A percentile compares a stretch with the other conserved stretches of the same genome.
Evolutionary conservation across 164 flowering plant genomes (phyloP).

Genomic region (Vitis rupestris): DNA sequence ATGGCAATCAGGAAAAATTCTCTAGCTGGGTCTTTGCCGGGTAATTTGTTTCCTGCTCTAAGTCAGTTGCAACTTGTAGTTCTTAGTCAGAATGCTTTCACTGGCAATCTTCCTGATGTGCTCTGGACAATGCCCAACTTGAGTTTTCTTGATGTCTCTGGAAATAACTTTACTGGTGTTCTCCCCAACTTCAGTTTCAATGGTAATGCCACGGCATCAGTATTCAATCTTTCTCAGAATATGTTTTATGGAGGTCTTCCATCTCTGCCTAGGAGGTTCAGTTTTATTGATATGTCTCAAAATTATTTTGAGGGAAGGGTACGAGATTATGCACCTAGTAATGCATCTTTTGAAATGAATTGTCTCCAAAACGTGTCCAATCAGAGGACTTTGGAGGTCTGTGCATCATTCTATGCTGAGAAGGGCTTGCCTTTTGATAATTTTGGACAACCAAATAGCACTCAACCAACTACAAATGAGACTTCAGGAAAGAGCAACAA

Average conservation of each 20-base stretch:
- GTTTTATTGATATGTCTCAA: constrained; percentile 29
- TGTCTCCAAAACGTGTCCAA: constrained; percentile 60
- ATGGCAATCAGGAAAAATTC: constrained; percentile 29
- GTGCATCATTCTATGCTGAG: constrained; percentile 57
- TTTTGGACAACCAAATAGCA: constrained; percentile 53
- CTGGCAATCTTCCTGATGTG: constrained; percentile 31
- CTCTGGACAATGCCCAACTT: constrained; percentile 32
- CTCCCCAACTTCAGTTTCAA: constrained; percentile 22
- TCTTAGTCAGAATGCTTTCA: constrained; percentile 31
- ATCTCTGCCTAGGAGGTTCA: constrained; percentile 22
- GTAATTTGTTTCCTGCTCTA: constrained; percentile 18
- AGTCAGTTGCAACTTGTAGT: constrained; percentile 33
- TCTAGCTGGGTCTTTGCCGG: constrained; percentile 33
- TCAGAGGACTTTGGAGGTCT: constrained; percentile 57
- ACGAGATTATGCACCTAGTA: constrained; percentile 27
- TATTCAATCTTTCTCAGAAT: constrained; percentile 38
- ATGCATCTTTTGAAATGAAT: constrained; percentile 49
- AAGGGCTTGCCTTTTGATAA: constrained; percentile 64
- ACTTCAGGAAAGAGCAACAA: constrained; percentile 31
- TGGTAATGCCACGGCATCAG: constrained; percentile 22
- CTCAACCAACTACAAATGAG: constrained; percentile 26
- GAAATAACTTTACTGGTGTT: constrained; percentile 41
- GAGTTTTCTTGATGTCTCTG: constrained; percentile 40
- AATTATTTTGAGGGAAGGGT: constrained; percentile 50
- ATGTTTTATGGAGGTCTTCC: constrained; percentile 41